Base-by-base conservation (phyloP, 257 asterid species). In the Jacaranda copaia region DNA sequence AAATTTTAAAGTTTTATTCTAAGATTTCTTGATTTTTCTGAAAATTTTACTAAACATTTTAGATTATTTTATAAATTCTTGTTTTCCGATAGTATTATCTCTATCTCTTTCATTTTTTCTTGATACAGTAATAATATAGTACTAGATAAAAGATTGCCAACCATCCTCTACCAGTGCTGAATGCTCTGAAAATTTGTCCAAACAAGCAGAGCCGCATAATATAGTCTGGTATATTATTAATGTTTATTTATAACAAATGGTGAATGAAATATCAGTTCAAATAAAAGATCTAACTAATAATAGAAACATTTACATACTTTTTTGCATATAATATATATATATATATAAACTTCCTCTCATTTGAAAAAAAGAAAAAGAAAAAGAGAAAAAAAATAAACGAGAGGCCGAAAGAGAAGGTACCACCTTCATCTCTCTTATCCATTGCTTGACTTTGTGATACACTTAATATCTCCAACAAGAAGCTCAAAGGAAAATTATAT, bases 81-180 rank as follows among this genome's bases (percentile, higher is more conserved):
- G 2, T 25, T 2, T 25, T 25, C 32, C 32, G 32, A 25, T 25
- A 25, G 32, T 25, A 25, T 25, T 25, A 25, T 25, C 32, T 25
- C 32, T 25, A 25, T 25, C 32, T 25, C 32, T 25, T 25, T 25
- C 32, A 25, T 25, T 25, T 25, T 25, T 25, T 25, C 32, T 25
- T 25, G 32, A 25, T 2, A 25, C 32, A 62, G 9, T 32, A 6
- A 19, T 10, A 19, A 5, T 55, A 6, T 55, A 6, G 42, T 59
- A 59, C 66, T 0, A 55, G 40, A 56, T 4, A 59, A 18, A 55
- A 16, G 12, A 56, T 6, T 58, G 45, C 25, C 69, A 73, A 52
- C 69, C n/a, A n/a, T n/a, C n/a, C n/a, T n/a, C n/a, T 73, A 48
- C 58, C 53, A 72, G 77, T 58, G 45, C 35, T 70, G 40, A 53